Evolutionary conservation across 371 early-diverging fungal species (phyloP), one percentile per base, ranked within the genome.

Genomic region (Mortierella sp.): DNA sequence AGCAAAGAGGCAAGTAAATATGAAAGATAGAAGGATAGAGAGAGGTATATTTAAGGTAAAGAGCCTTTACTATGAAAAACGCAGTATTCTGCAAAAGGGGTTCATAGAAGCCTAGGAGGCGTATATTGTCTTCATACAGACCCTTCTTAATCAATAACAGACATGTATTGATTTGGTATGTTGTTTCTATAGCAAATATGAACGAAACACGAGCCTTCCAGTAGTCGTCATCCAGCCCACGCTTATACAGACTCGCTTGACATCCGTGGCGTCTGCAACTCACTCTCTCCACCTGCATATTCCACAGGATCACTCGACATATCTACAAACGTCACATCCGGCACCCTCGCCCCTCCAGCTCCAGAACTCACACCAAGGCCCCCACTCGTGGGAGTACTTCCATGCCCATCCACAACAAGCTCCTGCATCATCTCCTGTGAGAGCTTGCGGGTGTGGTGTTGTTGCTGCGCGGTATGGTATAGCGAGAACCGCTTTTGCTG

Each of bases 401-500:
- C 32, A 1, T 60, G 27, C 6, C 32, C 32, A 14, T 60, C 60
- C 2, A 60, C 60, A 29, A 60, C 32, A 14, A 32, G 32, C 3
- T 60, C 60, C 14, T 60, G 32, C 7, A 46, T 63, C 58, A 71
- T 2, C 32, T 80, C 80, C 44, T 80, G 71, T 10, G 82, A 81
- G 16, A 65, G 49, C n/a, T 74, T 76, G 4, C 72, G 54, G 24
- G 74, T 74, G 60, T 81, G 82, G 32, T 81, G 82, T 41, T 76
- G 77, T 56, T 75, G 77, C 43, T 81, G 82, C 18, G 71, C 77
- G 1, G 77, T 51, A 32, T 81, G 82, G 35, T 81, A 81, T 48
- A 77, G 75, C 8, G 65, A 65, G 38, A 65, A 65, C 38, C 74
- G 71, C 12, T 63, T 44, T 32, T 77, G 74, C 38, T 81, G 77